phyloP scores from a whole-genome alignment of 2,329 filamentous ascomycete species.

The Graphium sp. region DNA sequence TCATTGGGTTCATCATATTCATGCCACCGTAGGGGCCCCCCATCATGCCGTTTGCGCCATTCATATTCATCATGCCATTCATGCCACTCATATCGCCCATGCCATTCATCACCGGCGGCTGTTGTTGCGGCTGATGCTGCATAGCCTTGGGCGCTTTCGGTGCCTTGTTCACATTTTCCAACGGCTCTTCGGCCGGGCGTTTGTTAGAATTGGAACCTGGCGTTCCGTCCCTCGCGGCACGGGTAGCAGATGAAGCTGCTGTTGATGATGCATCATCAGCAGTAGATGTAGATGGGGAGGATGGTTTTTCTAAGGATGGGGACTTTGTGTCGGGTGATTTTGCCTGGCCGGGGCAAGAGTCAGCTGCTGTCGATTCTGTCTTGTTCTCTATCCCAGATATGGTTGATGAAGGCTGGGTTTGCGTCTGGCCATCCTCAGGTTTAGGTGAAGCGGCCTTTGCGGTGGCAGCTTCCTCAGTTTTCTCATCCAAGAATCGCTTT shows the following conservation, averaged over 20 bases:
- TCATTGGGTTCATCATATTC: conserved; percentile 17
- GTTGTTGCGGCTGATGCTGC: conserved; percentile 30
- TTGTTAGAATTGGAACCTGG: conserved; percentile 44
- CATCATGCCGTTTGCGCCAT: too few relatives aligned
- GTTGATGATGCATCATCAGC: conserved; percentile 1
- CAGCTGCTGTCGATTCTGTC: conserved; percentile 3
- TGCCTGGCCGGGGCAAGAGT: conserved; percentile 8
- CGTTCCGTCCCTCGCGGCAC: not conserved
- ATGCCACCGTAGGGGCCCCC: conserved; percentile 18
- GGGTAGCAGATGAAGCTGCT: not conserved
- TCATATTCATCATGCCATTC: conserved; percentile 20
- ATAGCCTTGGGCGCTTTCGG: conserved; percentile 48
- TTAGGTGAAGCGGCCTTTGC: conserved; percentile 1
- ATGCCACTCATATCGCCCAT: conserved; percentile 12
- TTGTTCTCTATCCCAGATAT: not conserved
- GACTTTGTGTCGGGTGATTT: conserved; percentile 14
- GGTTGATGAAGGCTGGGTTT: conserved; percentile 4
- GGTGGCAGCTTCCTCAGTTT: conserved; percentile 9
- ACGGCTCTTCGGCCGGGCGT: conserved; percentile 59
- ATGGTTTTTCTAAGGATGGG: not conserved
- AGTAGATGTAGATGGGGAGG: conserved; percentile 2
- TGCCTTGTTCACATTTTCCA: conserved; percentile 47
- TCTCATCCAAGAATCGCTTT: conserved; percentile 51
- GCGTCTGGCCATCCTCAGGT: conserved; percentile 6
- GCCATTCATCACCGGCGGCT: conserved; percentile 28